Conservation (phyloP, 768 basidiomycete species). For the Hemileccinum impolitum region DNA sequence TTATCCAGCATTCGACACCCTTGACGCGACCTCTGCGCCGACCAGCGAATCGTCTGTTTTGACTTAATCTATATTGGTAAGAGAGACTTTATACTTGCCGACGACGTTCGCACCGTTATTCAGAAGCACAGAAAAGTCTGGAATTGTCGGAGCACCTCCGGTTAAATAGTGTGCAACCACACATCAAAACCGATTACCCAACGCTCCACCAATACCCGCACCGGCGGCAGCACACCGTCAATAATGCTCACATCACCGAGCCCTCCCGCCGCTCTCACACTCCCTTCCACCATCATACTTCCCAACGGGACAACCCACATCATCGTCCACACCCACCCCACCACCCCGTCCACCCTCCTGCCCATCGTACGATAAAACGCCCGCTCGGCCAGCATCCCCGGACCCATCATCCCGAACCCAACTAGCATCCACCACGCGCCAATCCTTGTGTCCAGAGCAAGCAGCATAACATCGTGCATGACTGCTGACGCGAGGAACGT, state of each 20-base stretch:
- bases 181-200: slow-evolving; percentile 9
- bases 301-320: slow-evolving; percentile 26
- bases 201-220: slow-evolving; percentile 11
- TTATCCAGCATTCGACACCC: no score
- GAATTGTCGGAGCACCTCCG: no score
- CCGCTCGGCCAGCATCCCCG: slow-evolving; percentile 48
- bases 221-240: neutral
- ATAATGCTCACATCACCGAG: slow-evolving; percentile 7
- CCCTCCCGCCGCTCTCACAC: slow-evolving; percentile 6
- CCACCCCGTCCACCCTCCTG: slow-evolving; percentile 26
- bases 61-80: no score
- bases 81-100: no score
- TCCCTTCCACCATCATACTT: slow-evolving; percentile 22
- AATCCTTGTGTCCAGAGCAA: slow-evolving; percentile 46
- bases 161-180: slow-evolving; percentile 8
- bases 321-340: slow-evolving; percentile 37
- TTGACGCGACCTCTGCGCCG: no score
- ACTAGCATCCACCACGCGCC: slow-evolving; percentile 40
- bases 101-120: no score
- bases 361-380: slow-evolving; percentile 23
- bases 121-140: no score
- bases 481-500: slow-evolving; percentile 56
- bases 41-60: no score
- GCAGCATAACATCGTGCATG: slow-evolving; percentile 50
- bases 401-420: slow-evolving; percentile 54